Conservation (phyloP, 163 green algal genomes). For the Trebouxia gelatinosa region DNA sequence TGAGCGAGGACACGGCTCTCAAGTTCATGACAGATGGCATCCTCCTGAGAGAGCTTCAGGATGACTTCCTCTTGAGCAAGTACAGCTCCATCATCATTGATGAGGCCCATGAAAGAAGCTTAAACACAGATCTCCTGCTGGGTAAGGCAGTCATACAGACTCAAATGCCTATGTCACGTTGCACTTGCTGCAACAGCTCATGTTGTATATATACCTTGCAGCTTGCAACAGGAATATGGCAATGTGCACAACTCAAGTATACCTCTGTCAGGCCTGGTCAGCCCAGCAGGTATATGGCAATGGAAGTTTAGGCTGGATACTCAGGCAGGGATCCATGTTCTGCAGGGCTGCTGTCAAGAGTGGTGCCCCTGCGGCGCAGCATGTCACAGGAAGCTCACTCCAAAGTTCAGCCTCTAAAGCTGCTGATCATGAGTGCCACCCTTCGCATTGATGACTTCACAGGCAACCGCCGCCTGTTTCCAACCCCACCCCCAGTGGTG, state of each 20-base stretch:
- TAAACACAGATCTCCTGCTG: constrained; percentile 81
- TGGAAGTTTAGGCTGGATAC: no score
- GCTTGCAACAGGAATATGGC: no score
- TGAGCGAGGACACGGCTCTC: constrained; percentile 59
- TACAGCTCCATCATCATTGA: constrained; percentile 73
- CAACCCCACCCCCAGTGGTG: constrained; percentile 65
- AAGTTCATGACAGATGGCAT: constrained; percentile 99
- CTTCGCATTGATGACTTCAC: constrained; percentile 85
- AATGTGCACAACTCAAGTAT: no score
- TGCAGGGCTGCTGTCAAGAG: constrained; percentile 81
- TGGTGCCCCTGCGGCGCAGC: constrained; percentile 74
- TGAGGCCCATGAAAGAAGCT: constrained; percentile 73
- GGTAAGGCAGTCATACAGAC: no score
- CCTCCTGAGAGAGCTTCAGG: constrained; percentile 84
- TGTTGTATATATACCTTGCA: no score
- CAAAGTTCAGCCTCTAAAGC: constrained; percentile 72
- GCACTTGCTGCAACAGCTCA: no score
- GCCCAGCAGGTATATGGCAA: no score
- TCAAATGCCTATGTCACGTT: no score
- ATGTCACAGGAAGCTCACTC: constrained; percentile 38
- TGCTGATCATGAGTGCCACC: constrained; percentile 98
- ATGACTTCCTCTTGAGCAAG: constrained; percentile 75
- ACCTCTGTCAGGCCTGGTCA: no score
- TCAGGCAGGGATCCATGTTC: no score
- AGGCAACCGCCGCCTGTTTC: constrained; percentile 73